Evolutionary conservation across 441 rosid genomes (phyloP).

Genomic region (Adansonia grandidieri): DNA sequence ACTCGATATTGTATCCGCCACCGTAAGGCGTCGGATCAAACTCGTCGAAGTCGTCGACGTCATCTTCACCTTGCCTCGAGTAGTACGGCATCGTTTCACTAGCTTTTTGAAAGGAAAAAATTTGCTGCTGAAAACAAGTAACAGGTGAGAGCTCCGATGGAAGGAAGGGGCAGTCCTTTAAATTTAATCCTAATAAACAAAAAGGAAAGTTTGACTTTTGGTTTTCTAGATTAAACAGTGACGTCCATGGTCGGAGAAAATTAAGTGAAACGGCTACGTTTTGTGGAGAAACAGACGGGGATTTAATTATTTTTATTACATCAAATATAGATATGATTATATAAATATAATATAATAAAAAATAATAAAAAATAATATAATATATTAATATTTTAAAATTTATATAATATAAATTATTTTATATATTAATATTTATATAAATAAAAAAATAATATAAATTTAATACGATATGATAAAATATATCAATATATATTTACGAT

Average conservation of each 20-base stretch:
- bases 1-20: slow-evolving; percentile 56
- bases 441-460: no score
- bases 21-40: slow-evolving; percentile 66
- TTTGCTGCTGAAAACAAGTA: neutral
- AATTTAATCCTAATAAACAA: neutral
- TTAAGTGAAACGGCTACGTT: neutral
- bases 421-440: no score
- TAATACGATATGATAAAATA: no score
- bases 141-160: neutral
- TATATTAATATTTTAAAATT: no score
- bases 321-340: no score
- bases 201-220: neutral
- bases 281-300: neutral
- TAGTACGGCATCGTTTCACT: slow-evolving; percentile 54
- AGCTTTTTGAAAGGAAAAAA: neutral
- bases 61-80: slow-evolving; percentile 38
- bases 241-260: neutral
- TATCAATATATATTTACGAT: no score
- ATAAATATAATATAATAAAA: neutral
- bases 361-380: no score
- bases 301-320: neutral
- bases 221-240: neutral
- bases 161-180: neutral
- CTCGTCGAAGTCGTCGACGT: slow-evolving; percentile 59
- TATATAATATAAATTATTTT: no score